Evolutionary conservation across 768 basidiomycete species (phyloP).

Genomic region (Lepiota subincarnata): DNA sequence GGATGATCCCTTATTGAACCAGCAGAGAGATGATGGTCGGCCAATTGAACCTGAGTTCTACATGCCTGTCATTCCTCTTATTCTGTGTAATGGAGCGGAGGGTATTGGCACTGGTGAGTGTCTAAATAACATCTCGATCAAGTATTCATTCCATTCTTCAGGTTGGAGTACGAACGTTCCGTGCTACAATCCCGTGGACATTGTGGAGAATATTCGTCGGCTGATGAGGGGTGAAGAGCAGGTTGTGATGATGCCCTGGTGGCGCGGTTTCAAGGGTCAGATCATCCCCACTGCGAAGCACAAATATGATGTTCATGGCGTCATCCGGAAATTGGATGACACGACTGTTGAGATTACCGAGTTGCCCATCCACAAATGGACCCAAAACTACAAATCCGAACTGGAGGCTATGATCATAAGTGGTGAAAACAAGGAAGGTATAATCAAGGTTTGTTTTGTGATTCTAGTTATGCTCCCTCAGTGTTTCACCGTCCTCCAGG

Average conservation of each 20-base stretch:
- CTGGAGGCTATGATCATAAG: conserved; percentile 80
- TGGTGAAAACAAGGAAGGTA: conserved; percentile 39
- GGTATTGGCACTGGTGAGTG: conserved; percentile 91
- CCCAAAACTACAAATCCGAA: conserved; percentile 86
- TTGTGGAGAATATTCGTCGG: conserved; percentile 82
- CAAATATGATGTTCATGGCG: conserved; percentile 80
- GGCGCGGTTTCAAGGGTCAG: conserved; percentile 89
- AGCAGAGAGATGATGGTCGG: conserved; percentile 81
- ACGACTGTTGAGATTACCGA: conserved; percentile 95
- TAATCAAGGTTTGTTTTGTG: conserved; percentile 61
- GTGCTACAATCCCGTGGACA: conserved; percentile 87
- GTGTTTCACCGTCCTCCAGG: conserved; percentile 41
- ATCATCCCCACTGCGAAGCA: conserved; percentile 79
- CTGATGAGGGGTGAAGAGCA: conserved; percentile 84
- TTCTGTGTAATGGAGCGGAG: conserved; percentile 91
- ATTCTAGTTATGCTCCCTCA: neutral
- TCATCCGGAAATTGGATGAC: conserved; percentile 71
- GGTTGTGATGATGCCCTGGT: conserved; percentile 92
- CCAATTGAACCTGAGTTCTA: conserved; percentile 94
- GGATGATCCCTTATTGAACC: conserved; percentile 83
- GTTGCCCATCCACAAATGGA: conserved; percentile 94
- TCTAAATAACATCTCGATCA: conserved; percentile 1
- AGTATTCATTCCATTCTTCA: conserved; percentile 22
- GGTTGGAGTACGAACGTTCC: conserved; percentile 96
- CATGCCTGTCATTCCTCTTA: conserved; percentile 82